Evolutionary conservation across 176 grass and related monocot genomes (phyloP), one percentile per base, ranked within the genome.

Genomic region (Oryza meridionalis): DNA sequence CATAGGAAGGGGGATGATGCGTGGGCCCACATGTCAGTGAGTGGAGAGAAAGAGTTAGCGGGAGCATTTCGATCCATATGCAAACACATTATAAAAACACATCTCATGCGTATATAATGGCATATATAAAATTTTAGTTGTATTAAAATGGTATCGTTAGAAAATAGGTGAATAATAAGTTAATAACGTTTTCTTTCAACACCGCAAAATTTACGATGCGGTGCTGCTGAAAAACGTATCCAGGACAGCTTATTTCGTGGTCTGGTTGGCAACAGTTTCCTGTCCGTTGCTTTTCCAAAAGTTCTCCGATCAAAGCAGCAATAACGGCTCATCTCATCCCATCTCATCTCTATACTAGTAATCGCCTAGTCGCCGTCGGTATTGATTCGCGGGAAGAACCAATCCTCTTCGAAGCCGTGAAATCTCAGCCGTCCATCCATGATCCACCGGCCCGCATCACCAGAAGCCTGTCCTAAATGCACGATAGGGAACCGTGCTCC

Each of bases 201-300:
- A 38, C 6, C 37, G 37, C 6, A 38, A 6, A 38, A 31, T 38
- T 38, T 38, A 38, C 37, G 33, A 35, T 35, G 33, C 37, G 50
- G 29, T 49, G 8, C 55, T n/a, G 25, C 66, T 0, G 35, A 17
- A 8, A 47, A 63, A 50, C 62, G 37, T 81, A 76, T 40, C 59
- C 11, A 2, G 74, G 35, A 37, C 35, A 37, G 35, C 35, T 37
- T 37, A 40, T 76, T 81, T 73, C 70, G 76, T 84, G 77, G 77
- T 11, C 37, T 66, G 63, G 11, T 25, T 29, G 47, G 19, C 47
- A 16, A 38, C 76, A 8, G 55, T 37, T 65, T 53, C 25, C 31
- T 15, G 61, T 25, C 81, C 86, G 75, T 67, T 84, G 80, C 58
- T 87, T 82, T 73, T 78, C 81, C 10, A 11, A 14, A 37, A 65